Conservation (phyloP, 2,329 filamentous ascomycete genomes). For the Thermomyces lanuginosus region DNA sequence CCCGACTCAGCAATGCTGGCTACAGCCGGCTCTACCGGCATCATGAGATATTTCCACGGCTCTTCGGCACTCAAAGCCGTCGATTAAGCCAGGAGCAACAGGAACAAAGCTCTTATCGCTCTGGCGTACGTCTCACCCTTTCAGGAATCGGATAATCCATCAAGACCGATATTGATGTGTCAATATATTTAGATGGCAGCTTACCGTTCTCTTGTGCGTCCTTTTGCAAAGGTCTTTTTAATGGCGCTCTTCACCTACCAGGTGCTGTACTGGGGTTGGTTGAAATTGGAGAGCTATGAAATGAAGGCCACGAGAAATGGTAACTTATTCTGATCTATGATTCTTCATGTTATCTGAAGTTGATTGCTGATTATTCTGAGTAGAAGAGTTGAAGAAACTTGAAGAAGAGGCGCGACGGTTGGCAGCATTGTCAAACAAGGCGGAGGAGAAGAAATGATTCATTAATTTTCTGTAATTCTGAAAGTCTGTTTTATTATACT, state of each 20-base stretch:
- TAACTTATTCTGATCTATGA: constrained; percentile 8
- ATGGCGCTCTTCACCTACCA: constrained; percentile 34
- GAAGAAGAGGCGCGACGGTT: constrained; percentile 22
- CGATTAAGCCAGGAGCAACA: too few relatives aligned
- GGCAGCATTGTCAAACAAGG: too few relatives aligned
- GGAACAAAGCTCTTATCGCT: too few relatives aligned
- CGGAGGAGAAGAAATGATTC: constrained; percentile 14
- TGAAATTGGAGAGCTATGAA: constrained; percentile 32
- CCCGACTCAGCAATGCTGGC: too few relatives aligned
- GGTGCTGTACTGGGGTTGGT: constrained; percentile 32
- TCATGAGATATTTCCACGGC: too few relatives aligned
- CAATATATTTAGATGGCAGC: constrained; percentile 19
- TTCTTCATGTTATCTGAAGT: neutral
- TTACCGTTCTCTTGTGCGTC: constrained; percentile 25
- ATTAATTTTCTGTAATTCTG: neutral
- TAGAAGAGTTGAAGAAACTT: constrained; percentile 19
- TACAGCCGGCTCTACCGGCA: too few relatives aligned
- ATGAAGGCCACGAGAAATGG: constrained; percentile 26
- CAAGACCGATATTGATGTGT: too few relatives aligned
- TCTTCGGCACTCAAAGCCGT: too few relatives aligned
- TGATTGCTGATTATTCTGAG: constrained; percentile 2
- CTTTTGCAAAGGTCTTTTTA: constrained; percentile 33
- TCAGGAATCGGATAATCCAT: too few relatives aligned
- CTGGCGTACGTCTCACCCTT: too few relatives aligned
- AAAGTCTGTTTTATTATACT: neutral